Percentiles rank a stretch among this genome's conserved stretches.
Conservation (phyloP, 2,329 filamentous ascomycete genomes). For the Aspergillus texensis region DNA sequence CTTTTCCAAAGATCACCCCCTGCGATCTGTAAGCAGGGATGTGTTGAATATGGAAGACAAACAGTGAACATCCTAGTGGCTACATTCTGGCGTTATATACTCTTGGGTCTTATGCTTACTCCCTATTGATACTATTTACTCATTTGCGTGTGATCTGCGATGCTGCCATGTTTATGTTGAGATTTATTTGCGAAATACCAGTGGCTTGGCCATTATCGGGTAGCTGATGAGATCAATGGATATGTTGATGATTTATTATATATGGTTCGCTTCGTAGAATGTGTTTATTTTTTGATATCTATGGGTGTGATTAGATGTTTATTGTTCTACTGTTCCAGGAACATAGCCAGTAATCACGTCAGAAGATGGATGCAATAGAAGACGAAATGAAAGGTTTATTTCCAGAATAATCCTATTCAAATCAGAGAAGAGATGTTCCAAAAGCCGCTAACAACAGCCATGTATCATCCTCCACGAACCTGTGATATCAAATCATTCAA, state of each 20-base stretch:
- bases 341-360: too few species aligned
- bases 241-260: slow-evolving; percentile 1
- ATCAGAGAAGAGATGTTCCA: background rate
- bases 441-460: background rate
- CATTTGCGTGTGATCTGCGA: background rate
- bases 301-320: background rate
- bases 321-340: background rate
- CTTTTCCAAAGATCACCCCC: background rate
- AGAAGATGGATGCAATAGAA: background rate
- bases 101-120: slow-evolving; percentile 10
- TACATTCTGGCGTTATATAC: slow-evolving; percentile 22
- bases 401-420: background rate
- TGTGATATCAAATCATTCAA: background rate
- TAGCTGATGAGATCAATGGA: slow-evolving; percentile 5
- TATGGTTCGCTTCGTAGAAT: background rate
- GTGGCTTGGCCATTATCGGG: slow-evolving; percentile 5
- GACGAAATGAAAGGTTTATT: background rate
- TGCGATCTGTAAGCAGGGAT: background rate
- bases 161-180: slow-evolving; percentile 1
- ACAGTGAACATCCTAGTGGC: slow-evolving; percentile 3
- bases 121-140: background rate
- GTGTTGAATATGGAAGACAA: slow-evolving; percentile 4
- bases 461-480: too few species aligned
- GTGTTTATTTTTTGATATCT: background rate
- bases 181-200: background rate